phyloP scores from a whole-genome alignment of 2,329 filamentous ascomycete species.

The Gnomoniopsis sp. region DNA sequence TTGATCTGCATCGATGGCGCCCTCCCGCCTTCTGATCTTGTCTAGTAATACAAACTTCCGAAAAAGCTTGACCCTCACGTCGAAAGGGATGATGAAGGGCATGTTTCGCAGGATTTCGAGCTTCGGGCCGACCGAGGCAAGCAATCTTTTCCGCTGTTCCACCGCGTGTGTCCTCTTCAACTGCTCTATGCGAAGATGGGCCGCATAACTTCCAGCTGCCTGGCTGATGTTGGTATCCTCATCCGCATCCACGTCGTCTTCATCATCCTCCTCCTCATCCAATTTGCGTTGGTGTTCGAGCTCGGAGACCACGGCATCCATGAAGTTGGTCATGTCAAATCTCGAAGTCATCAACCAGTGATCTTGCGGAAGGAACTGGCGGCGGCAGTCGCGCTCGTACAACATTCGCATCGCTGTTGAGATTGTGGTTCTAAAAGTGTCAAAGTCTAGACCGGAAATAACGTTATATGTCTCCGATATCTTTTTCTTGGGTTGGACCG shows the following conservation, averaged over 20 bases:
- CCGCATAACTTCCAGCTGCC: constrained; percentile 28
- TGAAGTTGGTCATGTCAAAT: constrained; percentile 87
- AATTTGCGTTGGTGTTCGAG: constrained; percentile 74
- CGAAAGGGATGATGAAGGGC: constrained; percentile 94
- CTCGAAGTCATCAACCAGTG: constrained; percentile 92
- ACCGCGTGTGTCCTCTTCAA: constrained; percentile 63
- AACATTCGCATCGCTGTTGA: constrained; percentile 81
- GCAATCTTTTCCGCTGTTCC: constrained; percentile 64
- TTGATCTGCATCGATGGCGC: constrained; percentile 66
- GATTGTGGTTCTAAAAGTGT: constrained; percentile 74
- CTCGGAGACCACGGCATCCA: constrained; percentile 80
- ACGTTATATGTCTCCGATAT: constrained; percentile 30
- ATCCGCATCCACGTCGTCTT: constrained; percentile 35
- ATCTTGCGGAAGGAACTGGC: constrained; percentile 74
- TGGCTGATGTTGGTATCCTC: constrained; percentile 46
- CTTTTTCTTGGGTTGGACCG: constrained; percentile 14
- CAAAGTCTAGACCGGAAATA: constrained; percentile 69
- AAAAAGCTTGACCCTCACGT: constrained; percentile 87
- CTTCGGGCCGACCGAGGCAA: constrained; percentile 79
- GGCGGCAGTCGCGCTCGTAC: constrained; percentile 88
- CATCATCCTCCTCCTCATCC: constrained; percentile 58
- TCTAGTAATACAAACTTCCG: constrained; percentile 87
- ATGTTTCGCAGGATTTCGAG: constrained; percentile 91
- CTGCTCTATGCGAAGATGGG: constrained; percentile 40
- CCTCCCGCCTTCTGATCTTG: constrained; percentile 66